Evolutionary conservation across 2,329 filamentous ascomycete species (phyloP), one percentile per base, ranked within the genome.

Genomic region (Cryphonectria naterciae): DNA sequence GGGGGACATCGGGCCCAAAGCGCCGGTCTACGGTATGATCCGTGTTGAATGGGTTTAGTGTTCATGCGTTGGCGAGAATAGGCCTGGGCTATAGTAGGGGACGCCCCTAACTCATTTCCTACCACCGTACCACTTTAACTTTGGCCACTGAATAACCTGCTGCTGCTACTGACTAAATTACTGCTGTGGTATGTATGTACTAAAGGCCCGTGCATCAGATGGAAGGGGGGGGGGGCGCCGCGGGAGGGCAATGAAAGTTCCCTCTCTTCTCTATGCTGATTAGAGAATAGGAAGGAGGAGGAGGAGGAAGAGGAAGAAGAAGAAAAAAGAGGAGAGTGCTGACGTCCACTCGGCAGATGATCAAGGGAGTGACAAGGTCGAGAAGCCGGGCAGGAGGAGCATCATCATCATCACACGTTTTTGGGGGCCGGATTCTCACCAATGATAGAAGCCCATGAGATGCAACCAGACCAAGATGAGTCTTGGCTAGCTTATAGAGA

Each of bases 401-500:
- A 22, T 22, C 46, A 49, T 49, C 46, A 49, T 11, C 43, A 52
- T 46, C 15, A 56, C 52, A 56, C 56, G 62, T n/a, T 19, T n/a
- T 72, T 68, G 70, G 70, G 68, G 70, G 68, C 70, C 25, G 56
- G 39, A 60, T 62, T 37, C 35, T 65, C 58, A 49, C 68, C 65
- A 68, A 70, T 43, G 35, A 52, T 39, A 61, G 19, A 35, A 35
- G 35, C 69, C 61, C 5, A 41, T 62, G 67, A 65, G 35, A 70
- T 61, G 46, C 19, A 35, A 41, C 15, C 19, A 17, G 65, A 11
- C 7, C 54, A 32, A 32, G 3, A 32, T 32, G 37, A 61, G n/a
- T 25, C 41, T 41, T 46, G 4, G 19, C n/a, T 25, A 35, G 66
- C n/a, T 28, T 25, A 43, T 63, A 69, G 37, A 52, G 41, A 56